phyloP scores from a whole-genome alignment of 2,329 filamentous ascomycete genomes.

The Chrysosporium keratinophilum region DNA sequence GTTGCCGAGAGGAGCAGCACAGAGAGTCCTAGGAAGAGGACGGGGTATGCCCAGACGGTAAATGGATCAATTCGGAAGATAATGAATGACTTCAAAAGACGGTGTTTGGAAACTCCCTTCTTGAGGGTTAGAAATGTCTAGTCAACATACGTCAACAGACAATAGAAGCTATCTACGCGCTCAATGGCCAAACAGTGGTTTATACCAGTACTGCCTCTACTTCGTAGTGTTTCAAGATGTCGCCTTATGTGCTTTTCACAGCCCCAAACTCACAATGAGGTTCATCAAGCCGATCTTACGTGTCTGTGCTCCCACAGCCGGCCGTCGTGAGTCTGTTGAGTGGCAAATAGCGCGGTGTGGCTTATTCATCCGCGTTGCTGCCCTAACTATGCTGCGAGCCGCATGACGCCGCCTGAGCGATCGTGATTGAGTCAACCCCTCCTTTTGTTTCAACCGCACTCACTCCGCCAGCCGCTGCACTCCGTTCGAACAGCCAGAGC shows the following conservation, averaged over 20 bases:
- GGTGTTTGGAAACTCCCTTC: neutral
- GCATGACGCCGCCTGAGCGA: neutral
- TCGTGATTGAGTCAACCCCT: conserved; percentile 1
- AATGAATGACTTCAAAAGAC: neutral
- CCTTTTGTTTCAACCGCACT: neutral
- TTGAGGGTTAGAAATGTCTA: neutral
- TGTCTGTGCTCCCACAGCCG: too few relatives aligned
- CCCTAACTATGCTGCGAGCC: neutral
- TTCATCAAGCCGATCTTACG: too few relatives aligned
- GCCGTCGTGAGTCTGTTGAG: too few relatives aligned
- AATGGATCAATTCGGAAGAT: conserved; percentile 11
- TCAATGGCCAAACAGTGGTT: neutral
- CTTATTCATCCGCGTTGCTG: neutral
- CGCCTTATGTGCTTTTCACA: neutral
- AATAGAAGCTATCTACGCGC: neutral
- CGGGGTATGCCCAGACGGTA: conserved; percentile 83
- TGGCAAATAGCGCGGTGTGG: neutral
- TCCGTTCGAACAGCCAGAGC: too few relatives aligned
- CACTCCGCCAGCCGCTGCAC: too few relatives aligned
- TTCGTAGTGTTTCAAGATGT: too few relatives aligned
- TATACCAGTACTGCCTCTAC: too few relatives aligned
- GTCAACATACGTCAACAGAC: neutral
- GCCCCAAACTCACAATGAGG: neutral
- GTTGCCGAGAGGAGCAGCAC: conserved; percentile 70
- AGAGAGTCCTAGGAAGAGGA: conserved; percentile 74